Conservation (phyloP, 768 basidiomycete genomes). For the Leccinellum luteum region DNA sequence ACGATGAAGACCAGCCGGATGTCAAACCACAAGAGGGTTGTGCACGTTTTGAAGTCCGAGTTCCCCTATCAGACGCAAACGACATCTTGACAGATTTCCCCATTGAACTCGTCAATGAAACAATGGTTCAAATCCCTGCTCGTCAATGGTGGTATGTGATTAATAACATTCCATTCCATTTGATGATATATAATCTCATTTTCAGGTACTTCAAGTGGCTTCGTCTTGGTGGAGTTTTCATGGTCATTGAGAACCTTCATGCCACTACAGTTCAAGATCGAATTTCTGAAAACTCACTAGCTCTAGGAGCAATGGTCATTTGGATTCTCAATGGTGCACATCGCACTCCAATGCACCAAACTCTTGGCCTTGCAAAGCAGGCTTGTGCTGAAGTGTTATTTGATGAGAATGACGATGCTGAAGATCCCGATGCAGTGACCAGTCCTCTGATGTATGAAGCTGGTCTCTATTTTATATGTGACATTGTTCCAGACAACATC, state of each 20-base stretch:
- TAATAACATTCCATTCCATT: background rate
- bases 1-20: background rate
- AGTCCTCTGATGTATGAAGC: conserved; percentile 7
- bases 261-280: background rate
- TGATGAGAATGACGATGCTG: background rate
- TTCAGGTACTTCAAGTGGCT: conserved; percentile 11
- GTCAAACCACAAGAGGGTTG: background rate
- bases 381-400: background rate
- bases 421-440: background rate
- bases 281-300: background rate
- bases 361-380: background rate
- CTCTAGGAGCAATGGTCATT: background rate
- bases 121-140: background rate
- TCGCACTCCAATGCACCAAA: background rate
- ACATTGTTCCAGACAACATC: background rate
- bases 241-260: background rate
- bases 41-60: conserved; percentile 3
- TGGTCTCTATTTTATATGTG: conserved; percentile 3
- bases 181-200: background rate
- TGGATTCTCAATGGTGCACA: conserved; percentile 10
- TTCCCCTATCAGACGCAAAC: background rate
- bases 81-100: background rate
- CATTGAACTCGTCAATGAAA: background rate
- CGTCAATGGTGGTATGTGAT: conserved; percentile 1
- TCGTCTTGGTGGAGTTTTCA: background rate